These are phyloP conservation scores for Exophiala xenobiotica DNA, from an alignment of 2,329 filamentous ascomycete species.

Conservation along the genomic window DNA sequence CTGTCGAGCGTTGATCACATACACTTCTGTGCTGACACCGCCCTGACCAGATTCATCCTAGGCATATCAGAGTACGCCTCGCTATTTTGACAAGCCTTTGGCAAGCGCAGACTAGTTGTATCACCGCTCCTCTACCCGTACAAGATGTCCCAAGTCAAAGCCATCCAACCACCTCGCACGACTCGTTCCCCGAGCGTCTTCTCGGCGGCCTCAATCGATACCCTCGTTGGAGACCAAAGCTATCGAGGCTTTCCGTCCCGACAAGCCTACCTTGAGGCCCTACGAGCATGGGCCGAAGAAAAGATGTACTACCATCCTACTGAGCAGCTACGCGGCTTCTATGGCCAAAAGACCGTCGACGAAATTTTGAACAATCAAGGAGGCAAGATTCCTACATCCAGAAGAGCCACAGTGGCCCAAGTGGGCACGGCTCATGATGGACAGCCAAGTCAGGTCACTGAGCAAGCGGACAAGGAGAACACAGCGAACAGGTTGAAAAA, in stretches of 20 bases:
- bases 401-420: constrained; percentile 13
- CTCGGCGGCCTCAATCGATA: constrained; percentile 54
- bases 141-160: constrained; percentile 1
- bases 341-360: constrained; percentile 21
- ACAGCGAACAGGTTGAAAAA: constrained; percentile 16
- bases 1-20: neutral
- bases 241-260: constrained; percentile 24
- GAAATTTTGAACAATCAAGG: constrained; percentile 14
- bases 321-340: constrained; percentile 21
- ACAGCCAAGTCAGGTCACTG: neutral
- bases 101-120: no score
- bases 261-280: constrained; percentile 21
- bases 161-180: constrained; percentile 15
- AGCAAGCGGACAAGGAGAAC: constrained; percentile 1
- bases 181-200: constrained; percentile 41
- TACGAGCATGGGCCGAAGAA: constrained; percentile 20
- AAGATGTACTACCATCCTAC: constrained; percentile 19
- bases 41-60: no score
- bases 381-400: neutral
- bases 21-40: no score
- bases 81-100: neutral
- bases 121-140: neutral
- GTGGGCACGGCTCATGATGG: constrained; percentile 10
- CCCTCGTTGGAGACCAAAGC: constrained; percentile 18
- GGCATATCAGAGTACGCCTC: neutral